Conservation (phyloP, 2,329 filamentous ascomycete genomes). For the Colletotrichum sidae region DNA sequence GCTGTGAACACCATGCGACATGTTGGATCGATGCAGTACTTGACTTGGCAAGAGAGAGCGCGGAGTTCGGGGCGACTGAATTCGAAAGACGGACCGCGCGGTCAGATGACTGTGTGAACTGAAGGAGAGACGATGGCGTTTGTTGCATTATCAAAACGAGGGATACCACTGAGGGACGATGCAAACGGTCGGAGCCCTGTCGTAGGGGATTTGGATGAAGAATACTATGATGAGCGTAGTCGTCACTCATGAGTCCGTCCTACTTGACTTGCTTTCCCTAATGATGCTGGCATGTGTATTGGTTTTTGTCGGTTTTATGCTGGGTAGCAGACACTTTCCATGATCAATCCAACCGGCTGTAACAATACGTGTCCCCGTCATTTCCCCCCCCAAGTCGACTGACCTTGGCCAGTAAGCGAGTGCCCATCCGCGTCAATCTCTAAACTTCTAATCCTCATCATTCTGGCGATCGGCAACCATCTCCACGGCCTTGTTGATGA, state of each 20-base stretch:
- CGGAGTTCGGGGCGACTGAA: conserved; percentile 30
- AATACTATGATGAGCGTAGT: conserved; percentile 26
- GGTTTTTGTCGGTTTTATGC: background rate
- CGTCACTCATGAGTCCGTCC: conserved; percentile 23
- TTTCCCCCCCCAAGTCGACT: background rate
- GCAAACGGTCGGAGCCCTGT: background rate
- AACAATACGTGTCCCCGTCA: background rate
- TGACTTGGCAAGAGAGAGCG: conserved; percentile 21
- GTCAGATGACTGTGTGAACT: background rate
- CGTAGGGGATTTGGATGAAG: conserved; percentile 12
- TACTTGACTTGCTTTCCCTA: conserved; percentile 7
- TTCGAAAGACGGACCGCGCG: conserved; percentile 13
- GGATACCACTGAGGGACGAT: conserved; percentile 28
- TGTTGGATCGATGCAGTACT: conserved; percentile 15
- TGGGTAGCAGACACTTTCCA: background rate
- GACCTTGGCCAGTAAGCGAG: background rate
- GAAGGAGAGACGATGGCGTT: conserved; percentile 20
- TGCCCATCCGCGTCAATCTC: background rate
- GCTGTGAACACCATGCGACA: too few species aligned
- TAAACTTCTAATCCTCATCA: conserved; percentile 58
- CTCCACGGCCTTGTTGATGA: conserved; percentile 62
- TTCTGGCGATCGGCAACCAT: conserved; percentile 64
- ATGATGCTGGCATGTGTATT: background rate
- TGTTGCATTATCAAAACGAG: conserved; percentile 11
- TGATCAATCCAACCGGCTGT: background rate